phyloP scores from a whole-genome alignment of 2,329 filamentous ascomycete species.

The Alternaria brassicae region DNA sequence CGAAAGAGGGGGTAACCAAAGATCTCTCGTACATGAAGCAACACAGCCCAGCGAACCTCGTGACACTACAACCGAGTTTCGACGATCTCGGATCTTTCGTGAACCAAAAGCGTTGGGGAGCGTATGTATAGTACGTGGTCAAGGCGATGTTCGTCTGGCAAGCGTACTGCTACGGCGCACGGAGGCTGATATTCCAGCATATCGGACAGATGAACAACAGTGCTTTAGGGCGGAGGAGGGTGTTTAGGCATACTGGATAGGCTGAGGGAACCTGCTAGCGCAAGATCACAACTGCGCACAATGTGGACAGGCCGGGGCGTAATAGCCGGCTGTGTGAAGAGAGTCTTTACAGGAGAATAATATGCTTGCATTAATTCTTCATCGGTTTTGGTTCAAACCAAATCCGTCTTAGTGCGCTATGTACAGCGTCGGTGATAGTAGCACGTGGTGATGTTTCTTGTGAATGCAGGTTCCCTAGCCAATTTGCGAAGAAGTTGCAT shows the following conservation, averaged over 20 bases:
- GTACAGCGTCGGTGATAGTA: not conserved
- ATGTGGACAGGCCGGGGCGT: not conserved
- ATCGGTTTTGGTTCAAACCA: no score
- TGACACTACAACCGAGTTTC: not conserved
- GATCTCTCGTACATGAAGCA: not conserved
- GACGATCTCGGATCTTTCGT: not conserved
- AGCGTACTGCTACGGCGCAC: slow-evolving; percentile 1
- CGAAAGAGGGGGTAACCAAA: not conserved
- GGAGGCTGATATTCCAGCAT: not conserved
- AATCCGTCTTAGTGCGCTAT: not conserved
- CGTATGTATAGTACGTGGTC: not conserved
- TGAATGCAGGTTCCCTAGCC: not conserved
- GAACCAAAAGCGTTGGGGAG: not conserved
- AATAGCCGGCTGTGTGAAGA: not conserved
- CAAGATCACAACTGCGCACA: not conserved
- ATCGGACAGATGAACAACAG: not conserved
- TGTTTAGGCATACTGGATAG: not conserved
- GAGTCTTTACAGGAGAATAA: not conserved
- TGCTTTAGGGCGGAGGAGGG: not conserved
- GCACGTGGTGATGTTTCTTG: not conserved
- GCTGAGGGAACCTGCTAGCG: not conserved
- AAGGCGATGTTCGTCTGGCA: slow-evolving; percentile 5
- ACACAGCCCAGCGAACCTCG: not conserved
- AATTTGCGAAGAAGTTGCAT: not conserved
- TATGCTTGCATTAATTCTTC: not conserved